Base-by-base conservation (phyloP, 1,284 basidiomycete genomes). In the Heterobasidion irregulare region DNA sequence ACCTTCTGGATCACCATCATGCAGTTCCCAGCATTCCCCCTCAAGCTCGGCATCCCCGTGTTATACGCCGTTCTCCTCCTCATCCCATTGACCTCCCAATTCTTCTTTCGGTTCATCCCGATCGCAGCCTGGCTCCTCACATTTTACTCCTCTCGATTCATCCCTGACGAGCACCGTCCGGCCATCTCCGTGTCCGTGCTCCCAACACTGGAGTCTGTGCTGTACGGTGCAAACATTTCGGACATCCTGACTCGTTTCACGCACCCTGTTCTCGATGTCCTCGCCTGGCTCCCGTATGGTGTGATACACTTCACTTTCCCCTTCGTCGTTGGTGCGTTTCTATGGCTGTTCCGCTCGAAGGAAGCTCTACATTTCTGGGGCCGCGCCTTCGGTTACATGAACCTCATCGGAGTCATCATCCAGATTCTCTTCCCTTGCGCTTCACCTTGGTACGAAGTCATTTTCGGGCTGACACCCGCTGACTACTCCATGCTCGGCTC, bases 361-460 rank as follows among this genome's bases (percentile, higher is more conserved):
- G 83, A 88, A 41, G 80, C 83, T 0, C 80, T 97, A 26, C 91
- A 91, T 66, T 85, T 91, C 59, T 99, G 91, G 86, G 93, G 81
- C 0, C 80, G 84, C 56, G 86, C 87, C 0, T 97, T 99, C 67
- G 96, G 96, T 0, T 97, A 93, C 72, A 85, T 98, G 83, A 98
- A 94, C 75, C 75, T 97, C 50, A 73, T 82, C 16, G 96, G 94
- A 1, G 97, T 99, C 45, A 72, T 94, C 62, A 82, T 87, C 56
- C 97, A 99, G 68, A 87, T 98, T 62, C 65, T 92, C 33, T 80
- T 99, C 57, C 97, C 96, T 0, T 98, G 94, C 65, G 88, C 96
- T 0, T 88, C 96, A 0, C 97, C 96, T 15, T 96, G 95, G 97
- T 99, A 99, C 70, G 97, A 99, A 68, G 81, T 99, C 64, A 93